phyloP scores from a whole-genome alignment of 2,329 filamentous ascomycete genomes.

The Curvularia eragrostidis region DNA sequence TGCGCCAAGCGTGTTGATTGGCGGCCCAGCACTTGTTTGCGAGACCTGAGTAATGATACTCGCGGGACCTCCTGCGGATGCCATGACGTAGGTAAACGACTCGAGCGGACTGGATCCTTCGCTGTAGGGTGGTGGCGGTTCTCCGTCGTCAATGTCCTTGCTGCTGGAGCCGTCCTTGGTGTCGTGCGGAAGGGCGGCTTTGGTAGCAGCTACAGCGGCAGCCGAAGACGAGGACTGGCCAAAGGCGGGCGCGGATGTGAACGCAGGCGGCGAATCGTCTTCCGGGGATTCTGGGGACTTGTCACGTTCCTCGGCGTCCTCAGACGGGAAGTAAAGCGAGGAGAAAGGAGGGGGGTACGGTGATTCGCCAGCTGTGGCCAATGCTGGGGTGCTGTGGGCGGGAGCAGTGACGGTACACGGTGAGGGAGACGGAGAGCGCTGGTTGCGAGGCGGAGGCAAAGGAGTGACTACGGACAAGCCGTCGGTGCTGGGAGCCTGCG shows the following conservation, averaged over 20 bases:
- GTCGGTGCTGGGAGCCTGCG: slow-evolving; percentile 50
- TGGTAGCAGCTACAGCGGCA: slow-evolving; percentile 71
- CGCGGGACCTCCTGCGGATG: slow-evolving; percentile 92
- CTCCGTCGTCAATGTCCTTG: slow-evolving; percentile 78
- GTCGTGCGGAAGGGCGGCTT: slow-evolving; percentile 82
- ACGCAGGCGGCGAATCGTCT: slow-evolving; percentile 55
- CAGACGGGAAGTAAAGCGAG: slow-evolving; percentile 64
- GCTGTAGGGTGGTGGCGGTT: slow-evolving; percentile 94
- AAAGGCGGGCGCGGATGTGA: slow-evolving; percentile 61
- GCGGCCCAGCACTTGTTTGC: slow-evolving; percentile 75
- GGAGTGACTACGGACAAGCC: slow-evolving; percentile 56
- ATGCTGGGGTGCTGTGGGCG: slow-evolving; percentile 45
- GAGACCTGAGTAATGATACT: slow-evolving; percentile 99
- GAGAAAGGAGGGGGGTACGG: slow-evolving; percentile 68
- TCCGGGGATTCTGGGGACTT: slow-evolving; percentile 49
- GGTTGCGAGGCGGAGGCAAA: slow-evolving; percentile 44
- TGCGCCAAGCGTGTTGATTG: slow-evolving; percentile 86
- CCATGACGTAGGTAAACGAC: slow-evolving; percentile 97
- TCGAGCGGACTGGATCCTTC: slow-evolving; percentile 92
- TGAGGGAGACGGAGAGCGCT: slow-evolving; percentile 35
- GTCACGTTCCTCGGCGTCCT: slow-evolving; percentile 56
- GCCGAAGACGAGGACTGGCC: slow-evolving; percentile 57
- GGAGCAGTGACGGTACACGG: slow-evolving; percentile 39
- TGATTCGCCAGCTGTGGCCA: slow-evolving; percentile 59
- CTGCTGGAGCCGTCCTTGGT: slow-evolving; percentile 75